phyloP scores from a whole-genome alignment of 768 basidiomycete genomes.

The Rickenella mellea region DNA sequence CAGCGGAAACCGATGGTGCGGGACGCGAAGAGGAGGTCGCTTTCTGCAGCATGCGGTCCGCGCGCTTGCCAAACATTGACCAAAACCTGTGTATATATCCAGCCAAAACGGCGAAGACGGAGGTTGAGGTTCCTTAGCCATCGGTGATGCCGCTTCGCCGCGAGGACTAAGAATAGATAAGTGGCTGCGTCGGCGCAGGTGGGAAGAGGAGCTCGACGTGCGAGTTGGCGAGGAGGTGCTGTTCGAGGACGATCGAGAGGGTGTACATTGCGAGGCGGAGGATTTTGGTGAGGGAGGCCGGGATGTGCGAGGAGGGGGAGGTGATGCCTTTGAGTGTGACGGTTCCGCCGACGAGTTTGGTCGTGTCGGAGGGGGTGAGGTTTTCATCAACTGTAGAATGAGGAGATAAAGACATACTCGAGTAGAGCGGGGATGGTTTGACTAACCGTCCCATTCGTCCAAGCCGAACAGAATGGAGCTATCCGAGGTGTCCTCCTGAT shows the following conservation, averaged over 20 bases:
- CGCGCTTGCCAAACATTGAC: constrained; percentile 28
- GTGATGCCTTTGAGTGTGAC: constrained; percentile 43
- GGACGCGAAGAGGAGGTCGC: constrained; percentile 4
- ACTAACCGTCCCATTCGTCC: constrained; percentile 41
- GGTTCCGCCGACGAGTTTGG: constrained; percentile 48
- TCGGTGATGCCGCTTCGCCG: not conserved
- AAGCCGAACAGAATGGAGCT: constrained; percentile 38
- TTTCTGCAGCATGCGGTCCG: constrained; percentile 21
- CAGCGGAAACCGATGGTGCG: too few relatives aligned
- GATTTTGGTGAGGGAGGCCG: constrained; percentile 30
- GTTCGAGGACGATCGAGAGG: constrained; percentile 52
- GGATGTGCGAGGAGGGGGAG: too few relatives aligned
- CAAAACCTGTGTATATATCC: constrained; percentile 17
- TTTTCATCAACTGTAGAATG: constrained; percentile 4
- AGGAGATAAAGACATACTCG: constrained; percentile 1
- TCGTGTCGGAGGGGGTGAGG: constrained; percentile 11
- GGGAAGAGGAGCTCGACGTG: constrained; percentile 38
- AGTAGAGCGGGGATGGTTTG: not conserved
- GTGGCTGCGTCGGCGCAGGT: constrained; percentile 11
- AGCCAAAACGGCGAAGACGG: constrained; percentile 4
- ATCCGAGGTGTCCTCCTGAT: constrained; percentile 14
- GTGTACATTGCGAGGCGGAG: constrained; percentile 47
- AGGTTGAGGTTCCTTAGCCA: not conserved
- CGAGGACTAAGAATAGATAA: not conserved
- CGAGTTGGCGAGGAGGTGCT: constrained; percentile 43